Evolutionary conservation across 139 green algal species (phyloP), one percentile per base, ranked within the genome.

Genomic region (Edaphochlamys debaryana): DNA sequence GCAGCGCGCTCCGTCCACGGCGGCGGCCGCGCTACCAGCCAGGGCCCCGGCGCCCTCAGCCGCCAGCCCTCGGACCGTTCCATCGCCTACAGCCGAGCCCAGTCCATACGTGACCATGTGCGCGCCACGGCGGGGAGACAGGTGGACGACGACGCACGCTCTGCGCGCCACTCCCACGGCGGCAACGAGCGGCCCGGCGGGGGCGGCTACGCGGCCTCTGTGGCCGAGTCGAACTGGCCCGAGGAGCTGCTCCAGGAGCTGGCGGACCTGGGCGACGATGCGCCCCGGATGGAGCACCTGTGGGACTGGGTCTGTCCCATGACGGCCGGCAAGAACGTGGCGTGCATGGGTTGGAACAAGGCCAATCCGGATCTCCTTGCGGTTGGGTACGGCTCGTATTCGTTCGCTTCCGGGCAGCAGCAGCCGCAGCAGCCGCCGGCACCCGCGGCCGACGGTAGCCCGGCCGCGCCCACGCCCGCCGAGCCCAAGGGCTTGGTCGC

Each of bases 311-410:
- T 63, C 25, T 94, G 91, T 73, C 42, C 71, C n/a, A 23, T 87
- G n/a, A 92, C 90, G 3, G 69, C 80, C 11, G 87, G 85, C 73
- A 75, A 86, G 41, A 77, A 82, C n/a, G 84, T 88, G 32, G 84
- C 87, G 4, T 93, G 92, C 81, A 92, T 95, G 76, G 89, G 80
- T 45, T 98, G 92, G 93, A 97, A 96, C 80, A 89, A 85, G 52
- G 83, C 72, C 25, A 76, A 77, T 19, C 83, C 82, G 11, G 89
- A 95, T 71, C 66, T 98, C 72, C 76, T 98, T 50, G 95, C 94
- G 20, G 95, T 95, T 32, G 95, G 95, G 19, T 98, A 97, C 62
- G 92, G 95, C 45, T 84, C 74, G 32, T 92, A 92, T 32, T 67
- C 89, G 19, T 95, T 94, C 69, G 79, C 69, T 19, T 63, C 42